Conservation (phyloP, 257 asterid genomes). For the Rubia yunnanensis region DNA sequence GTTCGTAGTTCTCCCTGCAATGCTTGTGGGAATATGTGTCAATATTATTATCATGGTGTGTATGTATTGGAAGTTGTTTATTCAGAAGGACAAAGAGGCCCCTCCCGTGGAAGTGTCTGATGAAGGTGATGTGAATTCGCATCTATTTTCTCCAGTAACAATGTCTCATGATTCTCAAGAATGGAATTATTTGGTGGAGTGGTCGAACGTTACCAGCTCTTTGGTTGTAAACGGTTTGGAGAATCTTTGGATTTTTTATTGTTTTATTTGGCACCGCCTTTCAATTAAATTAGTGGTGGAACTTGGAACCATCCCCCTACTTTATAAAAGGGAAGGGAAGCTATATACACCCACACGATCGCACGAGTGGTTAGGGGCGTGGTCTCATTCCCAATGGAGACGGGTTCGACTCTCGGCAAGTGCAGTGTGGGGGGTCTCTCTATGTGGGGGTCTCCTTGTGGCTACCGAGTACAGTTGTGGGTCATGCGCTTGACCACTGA, state of each 20-base stretch:
- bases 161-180: conserved; percentile 68
- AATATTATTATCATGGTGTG: conserved; percentile 49
- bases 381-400: no score
- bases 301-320: no score
- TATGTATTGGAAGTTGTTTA: conserved; percentile 78
- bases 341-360: no score
- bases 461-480: no score
- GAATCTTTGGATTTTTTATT: conserved; percentile 36
- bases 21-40: conserved; percentile 55
- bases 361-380: no score
- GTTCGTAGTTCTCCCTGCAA: conserved; percentile 60
- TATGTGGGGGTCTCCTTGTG: no score
- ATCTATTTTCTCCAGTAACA: conserved; percentile 74
- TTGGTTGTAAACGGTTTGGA: conserved; percentile 20
- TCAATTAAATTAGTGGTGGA: no score
- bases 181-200: conserved; percentile 17
- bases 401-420: no score
- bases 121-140: conserved; percentile 48
- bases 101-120: conserved; percentile 37
- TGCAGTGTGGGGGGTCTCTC: no score
- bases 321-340: no score
- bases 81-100: conserved; percentile 57
- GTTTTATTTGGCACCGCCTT: no score
- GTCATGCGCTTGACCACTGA: no score
- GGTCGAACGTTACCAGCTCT: conserved; percentile 13